Conservation (phyloP, 805 yeast species). For the Soucietia sequanensis region DNA sequence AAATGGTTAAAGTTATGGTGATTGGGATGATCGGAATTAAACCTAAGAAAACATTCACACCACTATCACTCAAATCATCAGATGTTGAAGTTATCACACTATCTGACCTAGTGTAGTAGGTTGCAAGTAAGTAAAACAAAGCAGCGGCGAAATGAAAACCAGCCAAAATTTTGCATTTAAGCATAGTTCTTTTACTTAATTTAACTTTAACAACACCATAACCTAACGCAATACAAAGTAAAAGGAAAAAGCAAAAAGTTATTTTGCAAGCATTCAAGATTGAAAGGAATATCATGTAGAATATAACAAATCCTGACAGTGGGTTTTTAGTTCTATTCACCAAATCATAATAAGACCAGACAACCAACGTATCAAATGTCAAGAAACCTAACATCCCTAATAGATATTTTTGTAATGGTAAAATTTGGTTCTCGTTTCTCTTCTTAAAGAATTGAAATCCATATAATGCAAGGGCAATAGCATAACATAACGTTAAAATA, state of each 20-base stretch:
- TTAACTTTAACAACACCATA: slow-evolving; percentile 93
- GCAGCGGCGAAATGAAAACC: slow-evolving; percentile 37
- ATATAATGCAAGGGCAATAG: slow-evolving; percentile 77
- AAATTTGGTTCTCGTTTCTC: slow-evolving; percentile 68
- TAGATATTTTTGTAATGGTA: slow-evolving; percentile 88
- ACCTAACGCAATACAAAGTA: slow-evolving; percentile 84
- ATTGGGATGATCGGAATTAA: slow-evolving; percentile 70
- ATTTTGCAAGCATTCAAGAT: slow-evolving; percentile 76
- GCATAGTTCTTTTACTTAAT: slow-evolving; percentile 72
- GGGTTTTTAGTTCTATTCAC: slow-evolving; percentile 57
- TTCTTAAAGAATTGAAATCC: slow-evolving; percentile 83
- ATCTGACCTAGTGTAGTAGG: slow-evolving; percentile 25
- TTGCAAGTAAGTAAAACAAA: slow-evolving; percentile 32
- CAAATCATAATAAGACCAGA: slow-evolving; percentile 90
- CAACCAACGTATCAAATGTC: slow-evolving; percentile 78
- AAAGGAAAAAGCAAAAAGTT: slow-evolving; percentile 83
- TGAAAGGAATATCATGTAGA: slow-evolving; percentile 74
- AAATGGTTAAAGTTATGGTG: slow-evolving; percentile 62
- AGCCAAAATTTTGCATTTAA: slow-evolving; percentile 47
- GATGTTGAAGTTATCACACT: slow-evolving; percentile 19
- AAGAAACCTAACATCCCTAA: slow-evolving; percentile 82
- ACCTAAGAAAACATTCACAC: slow-evolving; percentile 44
- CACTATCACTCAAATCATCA: slow-evolving; percentile 51
- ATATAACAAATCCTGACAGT: slow-evolving; percentile 58
- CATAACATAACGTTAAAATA: slow-evolving; percentile 76